These are phyloP conservation scores for Forsythia suspensa DNA, from an alignment of 257 asterid species.

Conservation along the genomic window DNA sequence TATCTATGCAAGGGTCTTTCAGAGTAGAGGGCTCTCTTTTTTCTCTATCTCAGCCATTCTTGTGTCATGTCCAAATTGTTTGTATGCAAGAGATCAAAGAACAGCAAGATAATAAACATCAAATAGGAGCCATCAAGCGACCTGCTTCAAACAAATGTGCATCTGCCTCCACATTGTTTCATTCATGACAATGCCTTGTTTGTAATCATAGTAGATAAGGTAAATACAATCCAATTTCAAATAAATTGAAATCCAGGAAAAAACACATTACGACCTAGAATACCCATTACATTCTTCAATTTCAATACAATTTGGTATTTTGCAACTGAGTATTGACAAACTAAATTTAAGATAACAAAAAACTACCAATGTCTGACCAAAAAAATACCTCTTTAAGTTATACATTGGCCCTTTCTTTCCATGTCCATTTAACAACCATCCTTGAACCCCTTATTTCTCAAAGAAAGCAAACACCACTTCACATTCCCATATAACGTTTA, in stretches of 20 bases:
- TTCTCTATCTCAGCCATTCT: no score
- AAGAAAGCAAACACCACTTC: constrained; percentile 22
- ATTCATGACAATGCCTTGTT: no score
- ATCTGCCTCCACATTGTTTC: no score
- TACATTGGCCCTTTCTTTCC: constrained; percentile 32
- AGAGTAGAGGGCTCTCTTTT: no score
- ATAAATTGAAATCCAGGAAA: background rate
- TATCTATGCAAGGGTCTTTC: no score
- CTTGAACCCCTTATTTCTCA: constrained; percentile 19
- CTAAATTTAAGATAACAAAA: background rate
- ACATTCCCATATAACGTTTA: constrained; percentile 19
- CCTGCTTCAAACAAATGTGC: no score
- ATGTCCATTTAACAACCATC: constrained; percentile 32
- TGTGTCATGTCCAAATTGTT: no score
- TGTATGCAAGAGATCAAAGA: no score
- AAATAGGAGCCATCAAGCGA: no score
- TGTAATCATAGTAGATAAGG: no score
- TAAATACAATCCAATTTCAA: no score
- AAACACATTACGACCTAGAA: background rate
- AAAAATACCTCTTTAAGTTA: constrained; percentile 32
- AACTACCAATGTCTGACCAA: constrained; percentile 13
- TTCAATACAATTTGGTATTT: constrained; percentile 19
- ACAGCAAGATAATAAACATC: no score
- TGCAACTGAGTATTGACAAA: background rate
- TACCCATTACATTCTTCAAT: background rate